Percentiles rank a stretch among this genome's conserved stretches.
Evolutionary conservation across 305 asterid species (phyloP).

Genomic region (Fraxinus paxiana): DNA sequence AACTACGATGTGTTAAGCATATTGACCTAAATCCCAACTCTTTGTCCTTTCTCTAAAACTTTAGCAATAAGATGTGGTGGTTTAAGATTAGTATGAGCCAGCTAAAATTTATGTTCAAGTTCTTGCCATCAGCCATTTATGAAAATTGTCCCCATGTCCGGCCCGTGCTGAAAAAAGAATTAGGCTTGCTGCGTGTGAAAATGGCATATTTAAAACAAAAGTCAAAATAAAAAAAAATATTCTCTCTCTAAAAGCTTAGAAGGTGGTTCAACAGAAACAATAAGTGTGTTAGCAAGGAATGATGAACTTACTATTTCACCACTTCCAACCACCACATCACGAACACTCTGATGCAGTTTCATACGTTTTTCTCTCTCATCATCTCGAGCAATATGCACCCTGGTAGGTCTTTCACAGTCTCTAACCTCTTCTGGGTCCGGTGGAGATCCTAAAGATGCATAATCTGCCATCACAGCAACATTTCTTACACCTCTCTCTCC

Average conservation of each 20-base stretch:
- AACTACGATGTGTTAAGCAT: no score
- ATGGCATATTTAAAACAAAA: not conserved
- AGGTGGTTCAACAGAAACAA: not conserved
- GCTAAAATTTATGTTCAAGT: not conserved
- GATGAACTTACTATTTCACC: constrained; percentile 80
- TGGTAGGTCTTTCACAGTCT: constrained; percentile 69
- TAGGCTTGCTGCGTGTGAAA: not conserved
- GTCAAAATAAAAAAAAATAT: not conserved
- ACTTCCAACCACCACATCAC: constrained; percentile 93
- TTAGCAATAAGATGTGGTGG: not conserved
- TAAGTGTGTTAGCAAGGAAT: constrained; percentile 6
- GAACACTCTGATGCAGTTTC: constrained; percentile 82
- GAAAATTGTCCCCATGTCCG: not conserved
- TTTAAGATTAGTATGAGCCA: not conserved
- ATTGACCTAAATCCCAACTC: no score
- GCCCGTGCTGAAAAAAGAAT: not conserved
- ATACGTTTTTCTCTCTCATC: constrained; percentile 65
- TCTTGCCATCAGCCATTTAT: not conserved
- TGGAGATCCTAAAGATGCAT: constrained; percentile 80
- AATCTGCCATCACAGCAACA: constrained; percentile 84
- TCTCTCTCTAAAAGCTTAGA: not conserved
- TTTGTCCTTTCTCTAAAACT: not conserved
- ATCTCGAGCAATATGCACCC: constrained; percentile 45
- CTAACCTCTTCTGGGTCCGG: constrained; percentile 95
- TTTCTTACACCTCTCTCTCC: constrained; percentile 94